Percentiles rank a stretch among this genome's conserved stretches.
Evolutionary conservation across 73 alveolate species (phyloP).

Genomic region (Tetrahymena malaccensis): DNA sequence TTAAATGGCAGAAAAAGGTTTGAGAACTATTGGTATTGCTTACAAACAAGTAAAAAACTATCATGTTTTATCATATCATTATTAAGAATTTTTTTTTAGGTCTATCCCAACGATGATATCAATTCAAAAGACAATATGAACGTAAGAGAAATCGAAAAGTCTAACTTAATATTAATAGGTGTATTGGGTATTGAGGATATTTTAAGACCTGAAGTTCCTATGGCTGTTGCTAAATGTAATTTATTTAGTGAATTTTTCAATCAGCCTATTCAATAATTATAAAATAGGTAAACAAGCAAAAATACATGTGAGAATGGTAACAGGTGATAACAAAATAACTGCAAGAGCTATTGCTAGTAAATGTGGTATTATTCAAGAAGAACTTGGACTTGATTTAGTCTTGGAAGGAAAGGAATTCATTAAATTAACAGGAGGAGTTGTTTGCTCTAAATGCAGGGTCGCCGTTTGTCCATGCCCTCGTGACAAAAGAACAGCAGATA

Average conservation of each 20-base stretch:
- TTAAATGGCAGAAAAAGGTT: background rate
- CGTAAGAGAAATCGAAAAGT: background rate
- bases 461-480: constrained; percentile 32
- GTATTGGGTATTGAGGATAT: constrained; percentile 82
- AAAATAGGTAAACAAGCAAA: constrained; percentile 56
- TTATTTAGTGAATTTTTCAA: constrained; percentile 35
- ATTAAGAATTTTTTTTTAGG: no score
- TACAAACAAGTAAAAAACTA: background rate
- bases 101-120: background rate
- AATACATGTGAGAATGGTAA: constrained; percentile 92
- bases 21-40: background rate
- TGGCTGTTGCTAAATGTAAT: constrained; percentile 71
- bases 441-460: constrained; percentile 57
- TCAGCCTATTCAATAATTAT: background rate
- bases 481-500: constrained; percentile 30
- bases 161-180: constrained; percentile 52
- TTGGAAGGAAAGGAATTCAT: constrained; percentile 63
- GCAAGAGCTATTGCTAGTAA: constrained; percentile 92
- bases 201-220: constrained; percentile 78
- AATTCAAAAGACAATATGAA: background rate
- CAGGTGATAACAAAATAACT: constrained; percentile 92
- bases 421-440: constrained; percentile 68
- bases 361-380: constrained; percentile 62
- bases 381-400: constrained; percentile 4
- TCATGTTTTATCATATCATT: no score